These are phyloP conservation scores for Aspergillus melleus DNA, from an alignment of 2,329 filamentous ascomycete genomes.

Conservation along the genomic window DNA sequence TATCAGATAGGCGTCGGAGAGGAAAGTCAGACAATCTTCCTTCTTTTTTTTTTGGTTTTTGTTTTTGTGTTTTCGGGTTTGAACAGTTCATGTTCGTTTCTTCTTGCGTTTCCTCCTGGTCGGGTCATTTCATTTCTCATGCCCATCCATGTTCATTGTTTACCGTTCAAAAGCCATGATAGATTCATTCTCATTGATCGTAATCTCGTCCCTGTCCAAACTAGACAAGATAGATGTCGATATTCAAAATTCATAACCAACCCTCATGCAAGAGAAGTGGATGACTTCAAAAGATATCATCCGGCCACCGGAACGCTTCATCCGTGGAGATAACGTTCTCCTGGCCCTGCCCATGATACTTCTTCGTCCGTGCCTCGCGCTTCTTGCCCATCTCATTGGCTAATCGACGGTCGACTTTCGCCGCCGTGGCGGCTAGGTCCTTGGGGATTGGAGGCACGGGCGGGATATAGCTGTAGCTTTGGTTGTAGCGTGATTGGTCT, in stretches of 20 bases:
- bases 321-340: conserved; percentile 1
- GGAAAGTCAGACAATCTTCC: too few species aligned
- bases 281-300: conserved; percentile 41
- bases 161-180: too few species aligned
- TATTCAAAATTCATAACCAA: background rate
- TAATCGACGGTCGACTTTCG: conserved; percentile 25
- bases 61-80: background rate
- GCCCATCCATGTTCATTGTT: too few species aligned
- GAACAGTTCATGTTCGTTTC: background rate
- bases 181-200: too few species aligned
- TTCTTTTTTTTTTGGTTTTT: too few species aligned
- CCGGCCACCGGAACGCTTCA: conserved; percentile 44
- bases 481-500: conserved; percentile 2
- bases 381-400: conserved; percentile 26
- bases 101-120: background rate
- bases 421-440: conserved; percentile 30
- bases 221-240: too few species aligned
- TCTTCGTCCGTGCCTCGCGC: conserved; percentile 5
- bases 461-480: conserved; percentile 35
- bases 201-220: background rate
- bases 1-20: too few species aligned
- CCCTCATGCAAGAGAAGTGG: background rate
- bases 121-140: background rate
- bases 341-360: conserved; percentile 8
- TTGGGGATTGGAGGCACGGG: conserved; percentile 43